Evolutionary conservation across 192 early-diverging fungal species (phyloP).

Genomic region (Endogone sp.): DNA sequence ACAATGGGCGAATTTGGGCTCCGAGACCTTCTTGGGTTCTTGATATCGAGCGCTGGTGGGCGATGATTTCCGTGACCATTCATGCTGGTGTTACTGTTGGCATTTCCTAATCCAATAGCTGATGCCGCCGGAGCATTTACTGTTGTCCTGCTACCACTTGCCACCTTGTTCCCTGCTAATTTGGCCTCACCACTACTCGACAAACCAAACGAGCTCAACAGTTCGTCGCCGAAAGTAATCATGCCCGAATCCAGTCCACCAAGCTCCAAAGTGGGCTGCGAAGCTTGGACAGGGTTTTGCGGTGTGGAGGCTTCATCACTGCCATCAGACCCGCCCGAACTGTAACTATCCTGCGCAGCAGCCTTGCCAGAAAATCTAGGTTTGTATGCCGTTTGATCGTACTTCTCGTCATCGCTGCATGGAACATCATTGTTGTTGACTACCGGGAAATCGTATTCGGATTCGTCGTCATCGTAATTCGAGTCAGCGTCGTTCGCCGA

Average conservation of each 20-base stretch:
- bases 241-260: slow-evolving; percentile 6
- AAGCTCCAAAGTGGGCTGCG: background rate
- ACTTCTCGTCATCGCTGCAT: too few relatives aligned
- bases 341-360: background rate
- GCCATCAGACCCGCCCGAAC: background rate
- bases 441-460: background rate
- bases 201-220: slow-evolving; percentile 3
- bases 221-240: slow-evolving; percentile 6
- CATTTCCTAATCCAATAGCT: too few relatives aligned
- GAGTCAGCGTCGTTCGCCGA: background rate
- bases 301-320: slow-evolving; percentile 9
- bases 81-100: background rate
- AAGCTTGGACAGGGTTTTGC: background rate
- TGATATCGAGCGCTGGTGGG: slow-evolving; percentile 23
- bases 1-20: background rate
- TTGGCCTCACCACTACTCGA: slow-evolving; percentile 8
- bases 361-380: slow-evolving; percentile 3
- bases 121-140: background rate
- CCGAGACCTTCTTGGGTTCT: slow-evolving; percentile 27
- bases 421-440: too few relatives aligned
- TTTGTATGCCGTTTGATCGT: too few relatives aligned
- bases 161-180: slow-evolving; percentile 6
- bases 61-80: slow-evolving; percentile 13
- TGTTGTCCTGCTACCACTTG: slow-evolving; percentile 6
- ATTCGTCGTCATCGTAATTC: background rate